phyloP scores from a whole-genome alignment of 768 basidiomycete genomes.

The Imleria badia region DNA sequence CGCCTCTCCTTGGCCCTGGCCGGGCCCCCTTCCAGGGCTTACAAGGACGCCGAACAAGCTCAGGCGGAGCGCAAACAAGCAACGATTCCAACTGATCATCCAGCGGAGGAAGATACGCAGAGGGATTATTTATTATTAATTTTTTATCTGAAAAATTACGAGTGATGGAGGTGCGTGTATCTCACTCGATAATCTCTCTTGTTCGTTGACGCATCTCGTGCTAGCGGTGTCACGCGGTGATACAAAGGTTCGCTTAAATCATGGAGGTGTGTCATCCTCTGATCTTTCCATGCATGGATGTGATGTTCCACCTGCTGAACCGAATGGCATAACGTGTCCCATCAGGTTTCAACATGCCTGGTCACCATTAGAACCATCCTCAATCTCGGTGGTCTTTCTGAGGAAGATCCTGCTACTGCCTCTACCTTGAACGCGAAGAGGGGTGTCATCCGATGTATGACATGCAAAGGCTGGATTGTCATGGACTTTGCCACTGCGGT shows the following conservation, averaged over 20 bases:
- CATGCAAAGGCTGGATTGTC: slow-evolving; percentile 49
- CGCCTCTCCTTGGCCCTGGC: too few species aligned
- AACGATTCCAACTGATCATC: too few species aligned
- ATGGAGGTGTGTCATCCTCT: slow-evolving; percentile 18
- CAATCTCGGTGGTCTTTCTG: slow-evolving; percentile 28
- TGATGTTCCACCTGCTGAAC: too few species aligned
- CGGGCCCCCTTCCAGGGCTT: too few species aligned
- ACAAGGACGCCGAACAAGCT: neutral
- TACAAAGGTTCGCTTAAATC: slow-evolving; percentile 7
- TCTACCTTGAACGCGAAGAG: slow-evolving; percentile 25
- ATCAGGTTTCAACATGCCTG: slow-evolving; percentile 27
- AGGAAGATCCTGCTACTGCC: slow-evolving; percentile 28
- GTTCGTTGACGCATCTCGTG: neutral
- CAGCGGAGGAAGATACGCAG: neutral
- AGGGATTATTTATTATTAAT: too few species aligned
- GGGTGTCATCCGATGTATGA: slow-evolving; percentile 42
- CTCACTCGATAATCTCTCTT: neutral
- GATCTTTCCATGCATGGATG: neutral
- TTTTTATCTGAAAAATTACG: too few species aligned
- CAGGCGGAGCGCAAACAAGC: neutral
- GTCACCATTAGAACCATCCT: slow-evolving; percentile 42
- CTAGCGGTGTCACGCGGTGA: slow-evolving; percentile 4
- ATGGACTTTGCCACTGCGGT: slow-evolving; percentile 52
- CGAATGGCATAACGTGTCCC: neutral
- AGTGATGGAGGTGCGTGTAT: neutral